Percentiles rank a stretch among this genome's conserved stretches.
Evolutionary conservation across 106 monocot genomes (phyloP).

Genomic region (Triglochin maritima): DNA sequence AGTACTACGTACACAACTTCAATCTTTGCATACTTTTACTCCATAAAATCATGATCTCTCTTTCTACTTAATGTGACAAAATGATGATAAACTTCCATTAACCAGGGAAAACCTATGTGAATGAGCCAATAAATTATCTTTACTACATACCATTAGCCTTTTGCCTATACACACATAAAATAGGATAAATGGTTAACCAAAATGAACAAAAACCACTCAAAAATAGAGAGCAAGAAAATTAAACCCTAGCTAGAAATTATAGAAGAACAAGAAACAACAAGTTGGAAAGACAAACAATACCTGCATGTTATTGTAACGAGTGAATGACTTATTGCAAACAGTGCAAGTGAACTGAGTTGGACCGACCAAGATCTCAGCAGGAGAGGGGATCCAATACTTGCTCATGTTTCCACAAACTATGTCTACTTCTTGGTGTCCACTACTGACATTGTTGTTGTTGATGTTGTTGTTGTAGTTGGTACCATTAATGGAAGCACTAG

Average conservation of each 20-base stretch:
- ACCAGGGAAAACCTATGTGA: too few relatives aligned
- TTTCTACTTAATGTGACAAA: too few relatives aligned
- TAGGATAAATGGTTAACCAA: too few relatives aligned
- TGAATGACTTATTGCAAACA: constrained; percentile 82
- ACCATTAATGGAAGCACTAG: neutral
- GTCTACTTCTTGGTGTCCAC: neutral
- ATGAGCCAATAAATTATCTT: too few relatives aligned
- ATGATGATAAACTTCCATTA: too few relatives aligned
- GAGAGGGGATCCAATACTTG: constrained; percentile 73
- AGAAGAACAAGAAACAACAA: neutral
- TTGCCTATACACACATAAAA: too few relatives aligned
- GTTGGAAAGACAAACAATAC: constrained; percentile 11
- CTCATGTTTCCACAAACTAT: neutral
- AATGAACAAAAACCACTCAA: too few relatives aligned
- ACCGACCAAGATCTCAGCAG: constrained; percentile 78
- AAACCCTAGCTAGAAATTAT: too few relatives aligned
- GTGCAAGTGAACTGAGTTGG: constrained; percentile 81
- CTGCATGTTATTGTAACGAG: constrained; percentile 95
- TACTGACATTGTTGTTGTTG: neutral
- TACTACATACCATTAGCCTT: too few relatives aligned
- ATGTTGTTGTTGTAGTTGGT: neutral
- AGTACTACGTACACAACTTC: too few relatives aligned
- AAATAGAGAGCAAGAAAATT: neutral
- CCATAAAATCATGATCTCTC: too few relatives aligned
- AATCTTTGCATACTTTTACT: too few relatives aligned